Base-by-base conservation (phyloP, 192 early-diverging fungal species). In the Diversispora epigaea region DNA sequence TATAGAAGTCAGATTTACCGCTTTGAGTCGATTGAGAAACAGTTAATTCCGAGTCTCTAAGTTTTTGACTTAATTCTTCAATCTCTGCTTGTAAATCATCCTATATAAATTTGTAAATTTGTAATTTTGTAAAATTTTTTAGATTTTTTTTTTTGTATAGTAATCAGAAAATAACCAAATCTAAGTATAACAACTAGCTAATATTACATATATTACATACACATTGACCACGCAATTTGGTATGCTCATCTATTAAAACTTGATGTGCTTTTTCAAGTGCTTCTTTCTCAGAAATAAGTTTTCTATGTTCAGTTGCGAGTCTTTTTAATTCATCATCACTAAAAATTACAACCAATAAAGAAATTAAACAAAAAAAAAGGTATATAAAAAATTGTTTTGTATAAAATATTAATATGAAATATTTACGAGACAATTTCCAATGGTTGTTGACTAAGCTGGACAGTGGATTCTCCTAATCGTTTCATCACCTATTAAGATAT, bases 1-100 rank as follows among this genome's bases (percentile, higher is more conserved):
- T 84, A 55, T 96, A 75, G 76, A 95, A 95, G 69, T 98, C 95
- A 19, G 89, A 84, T 79, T 90, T 89, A 19, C 93, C 95, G 39
- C 87, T 88, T 76, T 93, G 89, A 66, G 89, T 82, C 19, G 90
- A 86, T 17, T 87, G 86, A 21, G 89, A 86, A 64, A 94, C 82
- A 0, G 90, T 84, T 39, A 81, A 82, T 77, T 96, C 94, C 82
- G 95, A 83, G 60, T 98, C 95, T 40, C 85, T 83, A 79, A 98
- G 80, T 68, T 91, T 84, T 32, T 75, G 79, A 75, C 90, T 87
- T 17, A 94, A 78, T 25, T 94, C 93, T 47, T 89, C 85, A 68
- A 90, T 91, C 43, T 93, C 89, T 12, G 80, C 79, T 43, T 90
- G 75, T n/a, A 93, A 68, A 65, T 94, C 90, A 43, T 95, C 94